Evolutionary conservation across 441 rosid species (phyloP).

Genomic region (Erysimum cheiri): DNA sequence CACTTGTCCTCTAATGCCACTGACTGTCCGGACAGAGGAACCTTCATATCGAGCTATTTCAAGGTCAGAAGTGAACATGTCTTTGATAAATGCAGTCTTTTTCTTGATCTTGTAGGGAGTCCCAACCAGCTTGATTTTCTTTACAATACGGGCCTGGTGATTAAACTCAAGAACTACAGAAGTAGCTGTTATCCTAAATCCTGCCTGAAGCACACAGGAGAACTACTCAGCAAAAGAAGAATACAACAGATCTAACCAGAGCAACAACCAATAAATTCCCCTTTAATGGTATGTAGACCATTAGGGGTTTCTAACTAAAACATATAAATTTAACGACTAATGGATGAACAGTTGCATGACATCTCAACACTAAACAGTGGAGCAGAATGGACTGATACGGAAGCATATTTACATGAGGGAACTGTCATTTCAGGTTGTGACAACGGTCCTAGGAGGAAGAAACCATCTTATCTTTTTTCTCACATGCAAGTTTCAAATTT

Average conservation of each 20-base stretch:
- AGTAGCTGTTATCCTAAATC: conserved; percentile 89
- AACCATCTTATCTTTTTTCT: conserved; percentile 1
- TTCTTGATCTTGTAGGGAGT: conserved; percentile 89
- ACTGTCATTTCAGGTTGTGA: conserved; percentile 16
- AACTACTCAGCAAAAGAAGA: conserved; percentile 31
- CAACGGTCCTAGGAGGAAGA: background rate
- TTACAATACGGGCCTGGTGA: conserved; percentile 73
- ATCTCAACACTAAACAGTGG: conserved; percentile 5
- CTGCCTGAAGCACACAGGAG: conserved; percentile 54
- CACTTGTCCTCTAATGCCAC: conserved; percentile 92
- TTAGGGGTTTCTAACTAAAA: conserved; percentile 7
- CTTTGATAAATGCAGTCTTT: conserved; percentile 87
- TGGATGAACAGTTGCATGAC: conserved; percentile 17
- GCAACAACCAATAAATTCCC: conserved; percentile 13
- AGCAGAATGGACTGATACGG: conserved; percentile 1
- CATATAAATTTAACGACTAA: conserved; percentile 5
- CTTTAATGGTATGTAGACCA: background rate
- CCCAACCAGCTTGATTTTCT: conserved; percentile 91
- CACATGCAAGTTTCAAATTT: background rate
- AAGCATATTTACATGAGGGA: background rate
- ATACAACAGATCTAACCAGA: conserved; percentile 27
- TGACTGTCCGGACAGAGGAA: conserved; percentile 80
- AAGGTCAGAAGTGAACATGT: conserved; percentile 95
- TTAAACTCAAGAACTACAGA: conserved; percentile 77
- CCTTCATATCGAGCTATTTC: conserved; percentile 93